Percentiles rank a stretch among this genome's conserved stretches.
These are phyloP conservation scores for Suaeda aralocaspica DNA, from an alignment of 148 eudicot species.

Conservation along the genomic window DNA sequence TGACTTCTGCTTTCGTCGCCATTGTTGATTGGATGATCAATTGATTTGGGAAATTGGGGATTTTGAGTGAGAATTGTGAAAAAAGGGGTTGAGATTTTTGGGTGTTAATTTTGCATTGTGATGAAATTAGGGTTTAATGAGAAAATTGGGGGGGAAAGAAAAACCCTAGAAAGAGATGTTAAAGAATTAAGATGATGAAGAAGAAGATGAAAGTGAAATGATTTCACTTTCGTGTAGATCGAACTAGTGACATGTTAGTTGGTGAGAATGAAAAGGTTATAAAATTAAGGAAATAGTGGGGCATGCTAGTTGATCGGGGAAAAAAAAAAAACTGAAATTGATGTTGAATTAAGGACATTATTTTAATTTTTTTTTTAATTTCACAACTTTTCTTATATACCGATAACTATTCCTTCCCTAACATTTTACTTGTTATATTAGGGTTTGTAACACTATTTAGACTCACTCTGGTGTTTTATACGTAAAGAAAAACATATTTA, in stretches of 20 bases:
- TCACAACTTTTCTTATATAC: no score
- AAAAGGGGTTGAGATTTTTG: background rate
- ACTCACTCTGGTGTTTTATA: no score
- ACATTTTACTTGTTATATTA: no score
- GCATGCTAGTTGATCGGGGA: no score
- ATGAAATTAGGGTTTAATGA: background rate
- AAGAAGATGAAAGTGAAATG: background rate
- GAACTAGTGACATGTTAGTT: background rate
- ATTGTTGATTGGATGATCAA: constrained; percentile 17
- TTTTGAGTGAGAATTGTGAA: background rate
- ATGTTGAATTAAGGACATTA: no score
- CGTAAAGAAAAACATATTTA: no score
- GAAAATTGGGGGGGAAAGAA: background rate
- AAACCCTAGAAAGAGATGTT: background rate
- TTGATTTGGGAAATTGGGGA: background rate
- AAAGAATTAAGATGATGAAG: background rate
- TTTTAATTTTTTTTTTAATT: no score
- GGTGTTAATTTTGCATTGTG: background rate
- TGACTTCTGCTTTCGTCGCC: constrained; percentile 27
- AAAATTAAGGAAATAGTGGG: no score
- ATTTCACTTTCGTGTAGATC: background rate
- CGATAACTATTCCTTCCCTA: no score
- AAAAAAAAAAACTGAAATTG: no score
- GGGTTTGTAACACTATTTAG: no score
- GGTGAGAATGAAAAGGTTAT: background rate